A percentile compares a stretch with the other conserved stretches of the same genome.
phyloP scores from a whole-genome alignment of 371 early-diverging fungal species.

The Apophysomyces sp. region DNA sequence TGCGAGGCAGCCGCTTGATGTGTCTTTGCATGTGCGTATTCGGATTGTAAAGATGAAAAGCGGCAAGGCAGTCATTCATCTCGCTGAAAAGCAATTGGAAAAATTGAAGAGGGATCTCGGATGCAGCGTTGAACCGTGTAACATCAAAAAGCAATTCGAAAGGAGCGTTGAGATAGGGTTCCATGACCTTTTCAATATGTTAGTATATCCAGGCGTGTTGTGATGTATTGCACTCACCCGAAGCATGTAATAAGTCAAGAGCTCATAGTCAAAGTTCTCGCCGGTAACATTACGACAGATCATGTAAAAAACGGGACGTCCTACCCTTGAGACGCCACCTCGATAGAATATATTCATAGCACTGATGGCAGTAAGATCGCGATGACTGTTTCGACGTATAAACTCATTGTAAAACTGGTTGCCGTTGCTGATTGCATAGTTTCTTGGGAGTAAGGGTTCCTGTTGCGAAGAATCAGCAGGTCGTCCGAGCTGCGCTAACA shows the following conservation, averaged over 20 bases:
- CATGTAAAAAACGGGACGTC: slow-evolving; percentile 79
- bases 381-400: slow-evolving; percentile 65
- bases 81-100: slow-evolving; percentile 66
- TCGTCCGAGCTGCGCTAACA: slow-evolving; percentile 84
- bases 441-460: slow-evolving; percentile 35
- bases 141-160: slow-evolving; percentile 82
- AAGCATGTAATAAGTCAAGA: slow-evolving; percentile 66
- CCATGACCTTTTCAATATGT: slow-evolving; percentile 40
- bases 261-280: slow-evolving; percentile 76
- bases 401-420: slow-evolving; percentile 68
- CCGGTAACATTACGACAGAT: slow-evolving; percentile 68
- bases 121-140: slow-evolving; percentile 67
- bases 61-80: slow-evolving; percentile 39
- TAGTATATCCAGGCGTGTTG: background rate
- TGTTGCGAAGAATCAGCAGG: slow-evolving; percentile 59
- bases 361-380: slow-evolving; percentile 55
- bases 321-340: slow-evolving; percentile 72
- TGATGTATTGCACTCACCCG: slow-evolving; percentile 40
- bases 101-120: slow-evolving; percentile 75
- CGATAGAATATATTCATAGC: slow-evolving; percentile 72
- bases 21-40: slow-evolving; percentile 58
- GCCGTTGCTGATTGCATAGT: slow-evolving; percentile 32
- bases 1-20: slow-evolving; percentile 39
- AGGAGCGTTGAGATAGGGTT: slow-evolving; percentile 52
- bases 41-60: slow-evolving; percentile 61